A percentile compares a stretch with the other conserved stretches of the same genome.
Evolutionary conservation across 192 early-diverging fungal species (phyloP).

Genomic region (Phlyctochytrium bullatum): DNA sequence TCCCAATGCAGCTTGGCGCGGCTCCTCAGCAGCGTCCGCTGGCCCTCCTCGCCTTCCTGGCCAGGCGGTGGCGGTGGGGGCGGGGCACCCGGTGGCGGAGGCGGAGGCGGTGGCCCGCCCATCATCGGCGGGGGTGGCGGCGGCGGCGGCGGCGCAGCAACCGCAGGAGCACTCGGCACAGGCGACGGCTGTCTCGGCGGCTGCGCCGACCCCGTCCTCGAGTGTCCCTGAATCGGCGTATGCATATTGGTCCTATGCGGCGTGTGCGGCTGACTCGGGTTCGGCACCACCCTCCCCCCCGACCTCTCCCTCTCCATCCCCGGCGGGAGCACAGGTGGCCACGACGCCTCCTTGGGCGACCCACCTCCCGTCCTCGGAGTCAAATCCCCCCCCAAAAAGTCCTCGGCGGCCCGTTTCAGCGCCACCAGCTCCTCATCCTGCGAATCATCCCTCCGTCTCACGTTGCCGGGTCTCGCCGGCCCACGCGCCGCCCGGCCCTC

Average conservation of each 20-base stretch:
- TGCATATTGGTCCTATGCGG: too few species aligned
- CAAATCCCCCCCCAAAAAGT: background rate
- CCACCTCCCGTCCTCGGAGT: background rate
- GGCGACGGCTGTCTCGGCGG: slow-evolving; percentile 2
- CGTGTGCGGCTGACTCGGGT: too few species aligned
- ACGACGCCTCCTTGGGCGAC: too few species aligned
- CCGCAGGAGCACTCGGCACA: slow-evolving; percentile 13
- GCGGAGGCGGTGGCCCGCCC: too few species aligned
- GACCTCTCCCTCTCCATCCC: too few species aligned
- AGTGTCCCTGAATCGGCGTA: background rate
- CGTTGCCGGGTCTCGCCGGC: too few species aligned
- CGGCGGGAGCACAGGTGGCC: too few species aligned
- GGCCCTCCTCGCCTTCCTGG: background rate
- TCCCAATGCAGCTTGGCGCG: slow-evolving; percentile 48
- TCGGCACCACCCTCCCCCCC: too few species aligned
- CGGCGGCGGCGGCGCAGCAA: slow-evolving; percentile 27
- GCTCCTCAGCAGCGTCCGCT: slow-evolving; percentile 23
- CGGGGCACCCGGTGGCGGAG: slow-evolving; percentile 22
- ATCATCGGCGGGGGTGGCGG: slow-evolving; percentile 28
- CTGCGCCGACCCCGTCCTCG: background rate
- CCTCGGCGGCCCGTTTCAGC: background rate
- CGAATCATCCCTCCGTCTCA: background rate
- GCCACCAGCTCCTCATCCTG: background rate
- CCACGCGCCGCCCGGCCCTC: background rate
- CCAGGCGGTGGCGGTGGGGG: slow-evolving; percentile 27